These are phyloP conservation scores for Iris macrosiphon DNA, from an alignment of 106 monocot genomes.

Conservation along the genomic window DNA sequence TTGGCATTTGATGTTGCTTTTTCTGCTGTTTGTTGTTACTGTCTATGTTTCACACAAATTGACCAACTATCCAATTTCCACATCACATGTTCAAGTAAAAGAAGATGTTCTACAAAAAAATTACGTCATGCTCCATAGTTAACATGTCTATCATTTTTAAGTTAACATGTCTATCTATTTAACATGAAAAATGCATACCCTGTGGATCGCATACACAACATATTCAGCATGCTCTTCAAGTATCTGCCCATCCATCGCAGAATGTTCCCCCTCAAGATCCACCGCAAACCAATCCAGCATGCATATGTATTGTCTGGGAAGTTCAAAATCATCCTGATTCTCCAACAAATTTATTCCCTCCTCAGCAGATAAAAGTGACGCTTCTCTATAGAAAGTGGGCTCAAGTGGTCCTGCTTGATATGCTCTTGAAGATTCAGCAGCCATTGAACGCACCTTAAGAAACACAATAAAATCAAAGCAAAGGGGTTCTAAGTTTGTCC, in stretches of 20 bases:
- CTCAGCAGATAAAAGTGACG: conserved; percentile 22
- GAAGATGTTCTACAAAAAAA: no score
- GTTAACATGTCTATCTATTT: background rate
- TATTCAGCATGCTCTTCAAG: conserved; percentile 97
- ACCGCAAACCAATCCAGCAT: conserved; percentile 95
- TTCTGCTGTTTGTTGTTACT: no score
- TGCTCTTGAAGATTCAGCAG: conserved; percentile 92
- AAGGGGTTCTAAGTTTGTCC: background rate
- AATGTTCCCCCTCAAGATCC: conserved; percentile 96
- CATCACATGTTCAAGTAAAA: background rate
- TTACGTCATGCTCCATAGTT: no score
- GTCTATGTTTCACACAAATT: no score
- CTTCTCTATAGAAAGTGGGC: conserved; percentile 75
- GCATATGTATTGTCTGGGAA: conserved; percentile 41
- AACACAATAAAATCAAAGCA: conserved; percentile 2
- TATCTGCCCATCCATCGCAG: conserved; percentile 94
- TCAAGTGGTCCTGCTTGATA: conserved; percentile 90
- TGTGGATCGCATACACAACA: conserved; percentile 90
- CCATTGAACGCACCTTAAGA: conserved; percentile 87
- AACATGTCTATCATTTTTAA: background rate
- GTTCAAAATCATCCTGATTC: conserved; percentile 31
- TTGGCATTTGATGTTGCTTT: no score
- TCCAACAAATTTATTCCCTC: background rate
- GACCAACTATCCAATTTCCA: background rate
- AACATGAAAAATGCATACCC: conserved; percentile 44